phyloP scores from a whole-genome alignment of 1,284 basidiomycete species.

The Nidula niveotomentosa region DNA sequence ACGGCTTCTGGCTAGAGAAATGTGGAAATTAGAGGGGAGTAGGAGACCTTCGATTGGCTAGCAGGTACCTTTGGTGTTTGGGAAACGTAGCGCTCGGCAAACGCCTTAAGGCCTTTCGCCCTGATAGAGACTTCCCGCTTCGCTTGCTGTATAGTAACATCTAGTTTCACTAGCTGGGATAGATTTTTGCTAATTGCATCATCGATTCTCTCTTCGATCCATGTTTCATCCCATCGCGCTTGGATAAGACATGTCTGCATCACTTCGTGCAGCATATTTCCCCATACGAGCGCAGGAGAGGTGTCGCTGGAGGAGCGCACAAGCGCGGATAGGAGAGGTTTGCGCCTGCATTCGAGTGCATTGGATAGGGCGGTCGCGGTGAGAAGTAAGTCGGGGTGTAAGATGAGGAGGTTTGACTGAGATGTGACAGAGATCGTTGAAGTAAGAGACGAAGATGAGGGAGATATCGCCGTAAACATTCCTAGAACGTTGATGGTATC shows the following conservation, averaged over 20 bases:
- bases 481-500: conserved; percentile 82
- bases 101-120: conserved; percentile 63
- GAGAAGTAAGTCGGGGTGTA: conserved; percentile 87
- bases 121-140: conserved; percentile 59
- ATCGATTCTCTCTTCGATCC: conserved; percentile 57
- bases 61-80: conserved; percentile 53
- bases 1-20: conserved; percentile 54
- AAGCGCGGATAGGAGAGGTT: conserved; percentile 70
- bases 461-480: conserved; percentile 32
- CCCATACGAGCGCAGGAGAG: conserved; percentile 78
- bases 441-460: conserved; percentile 29
- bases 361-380: conserved; percentile 88
- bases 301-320: conserved; percentile 55
- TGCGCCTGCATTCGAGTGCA: conserved; percentile 79
- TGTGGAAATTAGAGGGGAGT: background rate
- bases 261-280: conserved; percentile 88
- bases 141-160: conserved; percentile 61
- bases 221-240: conserved; percentile 58
- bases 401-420: conserved; percentile 67
- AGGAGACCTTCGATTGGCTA: conserved; percentile 6
- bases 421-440: conserved; percentile 57
- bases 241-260: conserved; percentile 76
- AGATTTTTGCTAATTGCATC: conserved; percentile 51
- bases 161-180: conserved; percentile 61
- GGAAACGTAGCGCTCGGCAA: conserved; percentile 65